Evolutionary conservation across 331 rosid genomes (phyloP).

Genomic region (Rosa hybrid): DNA sequence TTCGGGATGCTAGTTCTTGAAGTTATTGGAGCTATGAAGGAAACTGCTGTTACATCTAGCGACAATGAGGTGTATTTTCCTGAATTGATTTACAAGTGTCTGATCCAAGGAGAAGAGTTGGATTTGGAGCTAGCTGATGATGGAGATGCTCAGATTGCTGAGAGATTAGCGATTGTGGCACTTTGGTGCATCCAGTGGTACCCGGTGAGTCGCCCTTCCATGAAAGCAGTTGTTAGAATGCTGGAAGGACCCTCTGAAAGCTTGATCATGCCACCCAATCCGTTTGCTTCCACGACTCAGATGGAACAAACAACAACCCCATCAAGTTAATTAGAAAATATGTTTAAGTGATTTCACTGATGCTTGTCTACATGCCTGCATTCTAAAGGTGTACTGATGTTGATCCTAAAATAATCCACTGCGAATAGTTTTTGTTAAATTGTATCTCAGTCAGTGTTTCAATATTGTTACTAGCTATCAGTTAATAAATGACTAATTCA

Average conservation of each 20-base stretch:
- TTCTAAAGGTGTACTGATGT: no score
- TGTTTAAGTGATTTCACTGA: no score
- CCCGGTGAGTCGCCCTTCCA: slow-evolving; percentile 2
- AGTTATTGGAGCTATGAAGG: neutral
- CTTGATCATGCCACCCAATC: slow-evolving; percentile 16
- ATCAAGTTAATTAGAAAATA: neutral
- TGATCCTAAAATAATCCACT: no score
- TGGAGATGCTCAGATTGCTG: slow-evolving; percentile 13
- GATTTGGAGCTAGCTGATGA: neutral
- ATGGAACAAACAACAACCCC: neutral
- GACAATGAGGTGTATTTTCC: neutral
- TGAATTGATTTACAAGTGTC: neutral
- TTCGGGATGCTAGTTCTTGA: slow-evolving; percentile 18
- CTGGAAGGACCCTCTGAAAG: slow-evolving; percentile 9
- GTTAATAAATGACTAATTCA: no score
- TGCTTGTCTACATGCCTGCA: no score
- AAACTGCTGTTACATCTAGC: neutral
- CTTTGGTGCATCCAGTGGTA: slow-evolving; percentile 21
- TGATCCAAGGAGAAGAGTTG: neutral
- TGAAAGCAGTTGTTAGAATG: slow-evolving; percentile 17
- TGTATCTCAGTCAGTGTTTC: no score
- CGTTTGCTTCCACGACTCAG: neutral
- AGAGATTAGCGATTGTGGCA: neutral
- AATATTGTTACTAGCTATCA: no score
- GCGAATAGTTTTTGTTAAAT: no score